A percentile compares a stretch with the other conserved stretches of the same genome.
Evolutionary conservation across 2,329 filamentous ascomycete genomes (phyloP).

Genomic region (Bipolaris zeicola): DNA sequence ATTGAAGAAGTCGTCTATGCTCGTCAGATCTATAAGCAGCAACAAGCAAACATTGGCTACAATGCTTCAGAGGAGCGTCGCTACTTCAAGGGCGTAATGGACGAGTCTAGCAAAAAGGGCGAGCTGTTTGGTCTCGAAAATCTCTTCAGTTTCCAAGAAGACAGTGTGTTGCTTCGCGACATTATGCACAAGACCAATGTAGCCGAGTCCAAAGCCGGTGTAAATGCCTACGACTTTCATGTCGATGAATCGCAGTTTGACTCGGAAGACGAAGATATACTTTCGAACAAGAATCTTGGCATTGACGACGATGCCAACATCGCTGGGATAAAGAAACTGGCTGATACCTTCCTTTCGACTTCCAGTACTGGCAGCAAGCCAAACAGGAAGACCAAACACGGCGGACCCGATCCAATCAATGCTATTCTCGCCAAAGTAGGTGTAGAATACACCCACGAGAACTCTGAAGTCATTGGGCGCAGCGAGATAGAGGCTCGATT

Average conservation of each 20-base stretch:
- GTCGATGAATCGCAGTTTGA: constrained; percentile 39
- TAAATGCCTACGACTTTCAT: constrained; percentile 78
- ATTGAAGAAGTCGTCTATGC: constrained; percentile 98
- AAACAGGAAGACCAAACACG: constrained; percentile 53
- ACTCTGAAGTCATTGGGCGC: constrained; percentile 90
- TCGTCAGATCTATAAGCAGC: constrained; percentile 97
- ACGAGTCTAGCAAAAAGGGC: constrained; percentile 79
- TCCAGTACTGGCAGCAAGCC: constrained; percentile 26
- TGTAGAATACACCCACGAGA: constrained; percentile 95
- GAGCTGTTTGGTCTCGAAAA: constrained; percentile 93
- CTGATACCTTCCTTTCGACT: constrained; percentile 37
- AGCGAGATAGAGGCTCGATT: constrained; percentile 90
- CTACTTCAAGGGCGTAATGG: constrained; percentile 94
- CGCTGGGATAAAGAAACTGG: constrained; percentile 66
- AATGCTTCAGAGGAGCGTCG: constrained; percentile 88
- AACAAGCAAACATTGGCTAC: constrained; percentile 97
- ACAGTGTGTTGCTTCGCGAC: constrained; percentile 83
- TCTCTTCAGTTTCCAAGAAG: constrained; percentile 79
- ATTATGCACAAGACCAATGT: constrained; percentile 99
- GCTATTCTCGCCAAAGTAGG: constrained; percentile 88
- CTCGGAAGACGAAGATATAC: constrained; percentile 34
- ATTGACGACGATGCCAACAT: constrained; percentile 38
- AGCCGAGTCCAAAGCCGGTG: constrained; percentile 86
- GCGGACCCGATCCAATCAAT: constrained; percentile 72
- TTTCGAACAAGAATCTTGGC: constrained; percentile 36